Percentiles rank a stretch among this genome's conserved stretches.
phyloP scores from a whole-genome alignment of 2,329 filamentous ascomycete species.

The Dothideomycetidae sp. region DNA sequence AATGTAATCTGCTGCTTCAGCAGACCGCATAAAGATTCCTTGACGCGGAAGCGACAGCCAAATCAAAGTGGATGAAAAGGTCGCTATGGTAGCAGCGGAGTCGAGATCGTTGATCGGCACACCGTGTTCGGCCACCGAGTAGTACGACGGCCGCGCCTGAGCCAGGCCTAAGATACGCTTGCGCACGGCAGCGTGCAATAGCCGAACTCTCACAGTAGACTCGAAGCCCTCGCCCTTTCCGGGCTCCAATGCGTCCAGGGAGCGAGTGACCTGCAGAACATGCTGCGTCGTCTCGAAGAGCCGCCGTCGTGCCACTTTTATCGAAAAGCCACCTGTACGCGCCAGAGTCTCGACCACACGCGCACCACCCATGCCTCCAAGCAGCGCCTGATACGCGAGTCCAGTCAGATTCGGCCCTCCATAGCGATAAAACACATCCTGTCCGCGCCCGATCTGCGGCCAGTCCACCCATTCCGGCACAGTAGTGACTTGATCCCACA shows the following conservation, averaged over 20 bases:
- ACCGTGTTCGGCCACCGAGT: constrained; percentile 43
- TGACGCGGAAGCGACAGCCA: constrained; percentile 58
- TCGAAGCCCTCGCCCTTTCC: constrained; percentile 48
- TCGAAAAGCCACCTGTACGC: constrained; percentile 59
- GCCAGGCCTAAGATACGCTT: constrained; percentile 48
- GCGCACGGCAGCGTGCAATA: constrained; percentile 55
- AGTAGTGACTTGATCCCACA: constrained; percentile 55
- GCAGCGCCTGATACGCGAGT: constrained; percentile 49
- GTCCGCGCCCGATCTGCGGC: constrained; percentile 58
- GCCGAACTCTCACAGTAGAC: constrained; percentile 51
- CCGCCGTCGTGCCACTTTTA: constrained; percentile 50
- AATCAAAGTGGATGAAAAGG: constrained; percentile 54
- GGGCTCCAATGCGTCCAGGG: constrained; percentile 50
- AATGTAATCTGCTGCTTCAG: constrained; percentile 55
- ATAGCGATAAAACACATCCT: constrained; percentile 67
- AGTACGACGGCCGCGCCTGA: constrained; percentile 45
- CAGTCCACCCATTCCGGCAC: constrained; percentile 66
- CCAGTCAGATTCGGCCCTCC: constrained; percentile 51
- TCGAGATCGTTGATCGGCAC: constrained; percentile 65
- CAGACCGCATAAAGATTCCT: constrained; percentile 48
- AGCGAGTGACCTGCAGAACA: constrained; percentile 55
- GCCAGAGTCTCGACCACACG: constrained; percentile 61
- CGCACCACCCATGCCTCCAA: constrained; percentile 59
- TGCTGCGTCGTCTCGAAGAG: constrained; percentile 63
- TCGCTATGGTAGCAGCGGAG: constrained; percentile 54